Percentiles rank a stretch among this genome's conserved stretches.
Evolutionary conservation across 257 asterid species (phyloP).

Genomic region (Fraxinus cuspidata): DNA sequence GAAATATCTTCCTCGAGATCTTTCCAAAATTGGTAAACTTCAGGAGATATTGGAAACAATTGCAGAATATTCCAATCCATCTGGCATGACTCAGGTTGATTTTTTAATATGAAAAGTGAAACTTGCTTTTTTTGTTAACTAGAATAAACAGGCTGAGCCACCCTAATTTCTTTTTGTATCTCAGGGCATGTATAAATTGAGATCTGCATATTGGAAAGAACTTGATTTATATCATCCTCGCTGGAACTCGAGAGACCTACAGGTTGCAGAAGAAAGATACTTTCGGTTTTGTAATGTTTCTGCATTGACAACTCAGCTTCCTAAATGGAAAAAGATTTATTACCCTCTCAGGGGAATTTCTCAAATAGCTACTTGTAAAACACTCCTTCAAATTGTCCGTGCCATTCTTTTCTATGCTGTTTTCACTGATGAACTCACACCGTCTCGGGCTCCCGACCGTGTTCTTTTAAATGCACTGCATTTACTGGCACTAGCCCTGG

Average conservation of each 20-base stretch:
- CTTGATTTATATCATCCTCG: conserved; percentile 96
- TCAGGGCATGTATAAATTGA: conserved; percentile 92
- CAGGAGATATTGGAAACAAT: conserved; percentile 77
- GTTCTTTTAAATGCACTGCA: conserved; percentile 82
- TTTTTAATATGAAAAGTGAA: conserved; percentile 13
- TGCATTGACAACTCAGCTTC: conserved; percentile 80
- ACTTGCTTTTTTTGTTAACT: conserved; percentile 4
- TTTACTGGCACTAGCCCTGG: conserved; percentile 79
- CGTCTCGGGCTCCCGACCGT: conserved; percentile 83
- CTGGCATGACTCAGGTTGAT: conserved; percentile 93
- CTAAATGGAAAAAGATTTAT: conserved; percentile 81
- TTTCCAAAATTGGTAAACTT: conserved; percentile 70
- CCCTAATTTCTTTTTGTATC: conserved; percentile 30
- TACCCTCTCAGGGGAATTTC: conserved; percentile 83
- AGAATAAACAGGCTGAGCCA: background rate
- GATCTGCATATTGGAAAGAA: conserved; percentile 73
- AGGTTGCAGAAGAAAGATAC: conserved; percentile 93
- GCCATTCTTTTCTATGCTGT: conserved; percentile 81
- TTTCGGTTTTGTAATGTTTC: conserved; percentile 77
- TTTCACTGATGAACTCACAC: conserved; percentile 50
- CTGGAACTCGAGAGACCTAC: conserved; percentile 88
- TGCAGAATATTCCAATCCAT: conserved; percentile 90
- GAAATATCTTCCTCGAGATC: conserved; percentile 88
- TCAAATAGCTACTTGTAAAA: conserved; percentile 81
- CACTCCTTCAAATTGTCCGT: conserved; percentile 70